These are phyloP conservation scores for Colletotrichum paranaense DNA, from an alignment of 2,329 filamentous ascomycete genomes.

Conservation along the genomic window DNA sequence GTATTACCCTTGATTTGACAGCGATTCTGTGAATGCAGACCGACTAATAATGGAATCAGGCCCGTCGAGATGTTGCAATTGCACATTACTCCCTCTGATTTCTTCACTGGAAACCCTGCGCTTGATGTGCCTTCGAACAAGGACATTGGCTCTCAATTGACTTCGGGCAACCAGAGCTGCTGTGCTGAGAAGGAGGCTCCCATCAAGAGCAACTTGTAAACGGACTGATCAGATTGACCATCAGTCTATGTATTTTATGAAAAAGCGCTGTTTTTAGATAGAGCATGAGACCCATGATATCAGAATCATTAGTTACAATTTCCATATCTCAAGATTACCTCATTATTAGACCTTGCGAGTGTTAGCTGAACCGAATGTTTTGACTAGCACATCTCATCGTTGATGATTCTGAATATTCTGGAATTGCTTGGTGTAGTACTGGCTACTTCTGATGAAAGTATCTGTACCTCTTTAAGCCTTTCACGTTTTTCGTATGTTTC, in stretches of 20 bases:
- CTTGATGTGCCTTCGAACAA: slow-evolving; percentile 56
- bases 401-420: no score
- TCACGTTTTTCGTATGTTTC: no score
- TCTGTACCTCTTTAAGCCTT: no score
- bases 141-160: slow-evolving; percentile 38
- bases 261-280: not conserved
- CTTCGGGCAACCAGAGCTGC: slow-evolving; percentile 12
- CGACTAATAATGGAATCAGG: slow-evolving; percentile 43
- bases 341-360: not conserved
- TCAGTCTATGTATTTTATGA: not conserved
- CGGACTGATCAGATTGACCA: not conserved
- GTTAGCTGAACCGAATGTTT: not conserved
- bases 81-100: slow-evolving; percentile 57
- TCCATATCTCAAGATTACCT: not conserved
- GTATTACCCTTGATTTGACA: slow-evolving; percentile 37
- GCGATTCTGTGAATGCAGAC: not conserved
- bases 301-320: not conserved
- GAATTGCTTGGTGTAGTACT: no score
- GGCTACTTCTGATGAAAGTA: no score
- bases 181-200: slow-evolving; percentile 7
- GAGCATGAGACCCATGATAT: not conserved
- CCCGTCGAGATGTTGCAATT: slow-evolving; percentile 64
- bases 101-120: slow-evolving; percentile 60
- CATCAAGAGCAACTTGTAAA: slow-evolving; percentile 24
- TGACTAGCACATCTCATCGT: not conserved